Evolutionary conservation across 2,329 filamentous ascomycete species (phyloP).

Genomic region (Monilinia laxa): DNA sequence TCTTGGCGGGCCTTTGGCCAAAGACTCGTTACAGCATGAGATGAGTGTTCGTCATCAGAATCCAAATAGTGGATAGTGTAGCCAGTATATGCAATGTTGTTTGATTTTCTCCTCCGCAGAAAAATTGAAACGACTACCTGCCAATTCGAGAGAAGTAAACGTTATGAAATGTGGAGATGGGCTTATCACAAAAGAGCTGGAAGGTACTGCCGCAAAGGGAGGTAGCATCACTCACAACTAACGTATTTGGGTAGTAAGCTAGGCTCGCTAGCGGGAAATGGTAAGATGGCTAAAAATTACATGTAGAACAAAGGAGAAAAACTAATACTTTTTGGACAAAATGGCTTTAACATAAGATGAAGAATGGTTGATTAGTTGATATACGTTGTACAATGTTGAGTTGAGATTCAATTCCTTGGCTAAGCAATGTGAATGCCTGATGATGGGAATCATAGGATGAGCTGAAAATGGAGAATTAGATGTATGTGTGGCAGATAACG

Average conservation of each 20-base stretch:
- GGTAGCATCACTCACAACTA: constrained; percentile 1
- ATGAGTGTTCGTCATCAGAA: background rate
- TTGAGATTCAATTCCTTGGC: background rate
- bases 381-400: constrained; percentile 12
- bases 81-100: constrained; percentile 7
- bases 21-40: background rate
- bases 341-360: constrained; percentile 12
- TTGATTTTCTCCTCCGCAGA: background rate
- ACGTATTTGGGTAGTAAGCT: background rate
- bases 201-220: background rate
- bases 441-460: background rate
- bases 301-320: background rate
- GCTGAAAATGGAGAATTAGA: constrained; percentile 11
- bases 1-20: background rate
- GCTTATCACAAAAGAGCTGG: constrained; percentile 7
- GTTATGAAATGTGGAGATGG: background rate
- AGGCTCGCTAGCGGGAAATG: background rate
- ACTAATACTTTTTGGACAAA: background rate
- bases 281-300: background rate
- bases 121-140: constrained; percentile 1
- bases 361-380: background rate
- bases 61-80: background rate
- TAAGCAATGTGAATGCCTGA: background rate
- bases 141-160: constrained; percentile 15
- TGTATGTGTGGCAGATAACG: background rate